Evolutionary conservation across 768 basidiomycete species (phyloP), one percentile per base, ranked within the genome.

Genomic region (Pleurotus tuoliensis): DNA sequence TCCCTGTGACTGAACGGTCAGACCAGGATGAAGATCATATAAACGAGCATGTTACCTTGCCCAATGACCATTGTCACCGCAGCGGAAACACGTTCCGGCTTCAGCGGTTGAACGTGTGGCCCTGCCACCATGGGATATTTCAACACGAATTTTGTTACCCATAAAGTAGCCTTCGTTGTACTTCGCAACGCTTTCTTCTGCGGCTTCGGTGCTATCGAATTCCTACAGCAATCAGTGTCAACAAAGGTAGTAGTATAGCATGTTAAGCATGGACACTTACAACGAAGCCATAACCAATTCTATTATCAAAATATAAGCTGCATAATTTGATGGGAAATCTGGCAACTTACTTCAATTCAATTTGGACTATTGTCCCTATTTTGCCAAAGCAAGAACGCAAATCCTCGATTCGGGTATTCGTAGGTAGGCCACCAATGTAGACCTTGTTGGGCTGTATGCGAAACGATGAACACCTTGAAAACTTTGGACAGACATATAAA

Each of bases 141-240:
- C 92, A 8, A 94, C 92, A 9, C 89, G 85, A 56, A 94, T 92
- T 75, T 90, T 92, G 69, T 92, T 92, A 43, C 92, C 92, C 90
- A 94, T 91, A 68, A 94, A 94, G 59, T 78, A 87, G 1, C 92
- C 91, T 74, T 93, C 91, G 60, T 94, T 82, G 63, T 94, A 94
- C 67, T 92, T 92, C 4, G 85, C 82, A 4, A 94, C 90, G 58
- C 90, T 91, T 69, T 90, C 87, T 67, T 93, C 90, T 1, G 92
- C 92, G 40, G 92, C 88, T 62, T 88, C 86, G 46, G 82, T 80
- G 49, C 57, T 86, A 30, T 92, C 90, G 61, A 94, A 94, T 82
- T 93, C 92, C 91, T 94, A 60, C 1, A 25, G 47, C 27, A 24
- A 39, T 24, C 22, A 24, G 25, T 52, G 52, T 60, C 58, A 39